Percentiles rank a stretch among this genome's conserved stretches.
Conservation (phyloP, 2,329 filamentous ascomycete genomes). For the Ceratocystis ficicola region DNA sequence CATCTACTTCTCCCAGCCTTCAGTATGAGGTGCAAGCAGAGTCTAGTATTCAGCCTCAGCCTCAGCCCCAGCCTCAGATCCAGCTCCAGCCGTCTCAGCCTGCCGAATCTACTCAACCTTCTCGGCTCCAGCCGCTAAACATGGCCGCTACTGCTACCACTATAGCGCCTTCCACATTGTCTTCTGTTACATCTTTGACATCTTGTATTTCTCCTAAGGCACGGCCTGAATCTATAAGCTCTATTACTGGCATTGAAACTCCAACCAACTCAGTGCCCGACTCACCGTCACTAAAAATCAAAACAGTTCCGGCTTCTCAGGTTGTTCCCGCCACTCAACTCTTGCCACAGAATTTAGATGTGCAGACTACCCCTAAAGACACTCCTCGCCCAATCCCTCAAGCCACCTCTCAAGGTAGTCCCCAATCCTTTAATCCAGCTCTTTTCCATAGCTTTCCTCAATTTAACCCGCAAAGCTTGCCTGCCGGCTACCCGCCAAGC, state of each 20-base stretch:
- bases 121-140: neutral
- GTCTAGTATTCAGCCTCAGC: neutral
- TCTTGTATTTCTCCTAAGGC: neutral
- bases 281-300: neutral
- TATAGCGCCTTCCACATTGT: neutral
- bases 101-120: neutral
- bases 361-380: no score
- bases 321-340: neutral
- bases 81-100: neutral
- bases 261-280: neutral
- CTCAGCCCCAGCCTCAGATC: neutral
- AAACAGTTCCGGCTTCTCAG: neutral
- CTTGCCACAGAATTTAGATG: no score
- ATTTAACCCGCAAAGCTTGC: neutral
- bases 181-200: neutral
- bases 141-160: neutral
- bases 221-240: neutral
- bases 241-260: neutral
- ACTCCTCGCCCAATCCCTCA: neutral
- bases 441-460: neutral
- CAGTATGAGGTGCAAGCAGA: neutral
- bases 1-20: neutral
- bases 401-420: neutral
- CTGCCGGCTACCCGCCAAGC: neutral
- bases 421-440: neutral